These are phyloP conservation scores for Trichoderma hamatum DNA, from an alignment of 2,329 filamentous ascomycete species.

Conservation along the genomic window DNA sequence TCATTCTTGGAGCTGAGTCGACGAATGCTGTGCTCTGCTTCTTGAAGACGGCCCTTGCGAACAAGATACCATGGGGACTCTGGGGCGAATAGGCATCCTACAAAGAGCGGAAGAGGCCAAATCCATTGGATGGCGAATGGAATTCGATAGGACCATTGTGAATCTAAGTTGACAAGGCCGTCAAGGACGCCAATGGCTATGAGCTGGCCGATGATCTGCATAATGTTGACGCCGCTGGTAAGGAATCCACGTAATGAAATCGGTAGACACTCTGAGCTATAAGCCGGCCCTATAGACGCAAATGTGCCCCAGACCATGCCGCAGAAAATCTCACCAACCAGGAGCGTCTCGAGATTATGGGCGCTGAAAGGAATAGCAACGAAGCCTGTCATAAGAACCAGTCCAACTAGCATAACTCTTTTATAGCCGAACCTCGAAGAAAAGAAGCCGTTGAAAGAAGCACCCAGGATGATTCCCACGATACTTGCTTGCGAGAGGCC, in stretches of 20 bases:
- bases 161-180: conserved; percentile 35
- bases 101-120: conserved; percentile 48
- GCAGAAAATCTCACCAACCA: conserved; percentile 49
- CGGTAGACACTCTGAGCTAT: conserved; percentile 49
- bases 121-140: conserved; percentile 55
- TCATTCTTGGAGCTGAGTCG: conserved; percentile 12
- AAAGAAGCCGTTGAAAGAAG: conserved; percentile 4
- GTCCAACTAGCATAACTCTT: conserved; percentile 44
- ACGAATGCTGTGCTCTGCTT: conserved; percentile 14
- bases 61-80: conserved; percentile 36
- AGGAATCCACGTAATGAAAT: conserved; percentile 47
- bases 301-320: conserved; percentile 52
- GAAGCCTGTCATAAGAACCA: conserved; percentile 40
- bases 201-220: conserved; percentile 51
- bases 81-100: conserved; percentile 47
- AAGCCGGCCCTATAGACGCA: conserved; percentile 49
- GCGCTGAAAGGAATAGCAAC: conserved; percentile 54
- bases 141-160: conserved; percentile 50
- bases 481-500: conserved; percentile 51
- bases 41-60: conserved; percentile 7
- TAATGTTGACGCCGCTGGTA: conserved; percentile 51
- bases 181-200: conserved; percentile 43
- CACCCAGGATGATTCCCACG: conserved; percentile 43
- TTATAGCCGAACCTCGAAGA: conserved; percentile 48
- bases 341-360: conserved; percentile 41